Conservation (phyloP, 257 asterid species). For the Plectranthus barbatus region DNA sequence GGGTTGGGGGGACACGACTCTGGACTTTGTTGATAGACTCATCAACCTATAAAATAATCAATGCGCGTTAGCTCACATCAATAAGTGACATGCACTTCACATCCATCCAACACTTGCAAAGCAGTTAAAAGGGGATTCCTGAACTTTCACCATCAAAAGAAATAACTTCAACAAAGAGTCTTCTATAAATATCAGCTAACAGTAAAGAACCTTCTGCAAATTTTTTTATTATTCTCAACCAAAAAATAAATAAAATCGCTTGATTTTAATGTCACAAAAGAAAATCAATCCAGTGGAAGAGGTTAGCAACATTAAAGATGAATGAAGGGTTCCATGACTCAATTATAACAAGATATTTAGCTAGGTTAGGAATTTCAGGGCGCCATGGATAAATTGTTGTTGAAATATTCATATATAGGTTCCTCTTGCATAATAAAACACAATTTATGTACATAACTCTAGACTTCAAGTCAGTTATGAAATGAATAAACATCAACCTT, state of each 20-base stretch:
- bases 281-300: too few species aligned
- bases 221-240: too few species aligned
- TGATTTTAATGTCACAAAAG: background rate
- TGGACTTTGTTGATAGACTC: constrained; percentile 63
- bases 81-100: background rate
- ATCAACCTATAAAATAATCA: constrained; percentile 42
- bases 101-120: background rate
- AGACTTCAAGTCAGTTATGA: background rate
- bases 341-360: too few species aligned
- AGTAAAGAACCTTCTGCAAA: background rate
- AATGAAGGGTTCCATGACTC: background rate
- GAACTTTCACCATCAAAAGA: background rate
- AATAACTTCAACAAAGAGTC: background rate
- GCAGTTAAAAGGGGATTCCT: background rate
- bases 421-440: background rate
- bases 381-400: background rate
- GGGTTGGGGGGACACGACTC: constrained; percentile 45
- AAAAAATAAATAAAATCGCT: background rate
- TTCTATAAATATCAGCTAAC: background rate
- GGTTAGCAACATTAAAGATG: too few species aligned
- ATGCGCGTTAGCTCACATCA: background rate
- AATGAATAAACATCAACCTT: background rate
- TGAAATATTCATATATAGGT: background rate
- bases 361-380: background rate
- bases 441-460: background rate